phyloP scores from a whole-genome alignment of 441 rosid species.

The Syzygium syzygioides region DNA sequence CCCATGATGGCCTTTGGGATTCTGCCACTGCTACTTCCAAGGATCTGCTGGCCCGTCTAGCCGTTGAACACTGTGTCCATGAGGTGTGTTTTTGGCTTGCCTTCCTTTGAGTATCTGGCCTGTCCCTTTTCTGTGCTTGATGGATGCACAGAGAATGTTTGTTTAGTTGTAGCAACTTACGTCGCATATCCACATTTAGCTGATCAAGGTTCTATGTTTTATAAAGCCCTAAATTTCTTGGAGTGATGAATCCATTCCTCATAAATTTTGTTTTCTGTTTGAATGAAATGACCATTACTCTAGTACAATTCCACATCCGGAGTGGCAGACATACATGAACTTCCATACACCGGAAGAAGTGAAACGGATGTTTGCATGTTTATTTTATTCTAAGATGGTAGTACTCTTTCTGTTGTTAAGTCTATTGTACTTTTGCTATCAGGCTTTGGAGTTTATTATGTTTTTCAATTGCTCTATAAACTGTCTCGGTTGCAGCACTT shows the following conservation, averaged over 20 bases:
- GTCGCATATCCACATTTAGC: neutral
- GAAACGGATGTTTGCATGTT: neutral
- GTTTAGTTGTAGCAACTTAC: neutral
- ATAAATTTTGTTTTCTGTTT: neutral
- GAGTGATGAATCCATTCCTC: neutral
- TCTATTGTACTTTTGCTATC: neutral
- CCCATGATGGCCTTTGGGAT: conserved; percentile 91
- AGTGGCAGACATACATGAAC: neutral
- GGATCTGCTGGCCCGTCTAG: conserved; percentile 70
- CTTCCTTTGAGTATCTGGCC: neutral
- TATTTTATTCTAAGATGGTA: neutral
- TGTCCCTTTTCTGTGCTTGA: neutral
- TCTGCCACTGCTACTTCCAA: conserved; percentile 74
- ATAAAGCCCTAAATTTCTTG: neutral
- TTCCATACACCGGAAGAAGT: neutral
- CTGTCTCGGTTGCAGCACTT: neutral
- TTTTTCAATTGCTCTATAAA: neutral
- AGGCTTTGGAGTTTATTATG: neutral
- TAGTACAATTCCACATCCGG: neutral
- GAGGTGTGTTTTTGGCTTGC: conserved; percentile 39
- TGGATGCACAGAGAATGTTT: neutral
- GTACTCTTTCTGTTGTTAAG: neutral
- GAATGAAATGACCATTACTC: neutral
- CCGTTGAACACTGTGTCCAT: conserved; percentile 84
- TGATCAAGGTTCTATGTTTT: neutral